Base-by-base conservation (phyloP, 2,329 filamentous ascomycete species). In the Exophiala lecanii-corni region DNA sequence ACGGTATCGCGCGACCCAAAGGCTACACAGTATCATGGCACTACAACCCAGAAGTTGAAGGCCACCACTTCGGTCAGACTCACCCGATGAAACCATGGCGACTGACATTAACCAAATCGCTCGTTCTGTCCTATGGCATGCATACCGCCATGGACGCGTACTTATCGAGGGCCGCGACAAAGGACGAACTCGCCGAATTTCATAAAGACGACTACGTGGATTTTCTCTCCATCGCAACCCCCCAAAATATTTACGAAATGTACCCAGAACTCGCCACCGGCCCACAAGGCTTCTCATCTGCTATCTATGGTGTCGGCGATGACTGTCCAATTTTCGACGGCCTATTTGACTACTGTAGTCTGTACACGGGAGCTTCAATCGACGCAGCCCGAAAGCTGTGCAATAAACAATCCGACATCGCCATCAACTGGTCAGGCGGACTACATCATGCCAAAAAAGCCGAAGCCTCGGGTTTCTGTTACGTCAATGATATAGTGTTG, bases 1-100 rank as follows among this genome's bases (percentile, higher is more conserved):
- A 86, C 64, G 83, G 81, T 55, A 86, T 96, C 58, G 79, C 81
- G 39, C 78, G 81, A 25, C 89, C 91, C 2, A 82, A 84, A 60
- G 89, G 89, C 55, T 89, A 94, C 68, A 89, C 78, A 21, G 91
- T 98, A 35, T 96, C 91, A 7, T 97, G 89, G 67, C 92, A 98
- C 64, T 88, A 89, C 68, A 96, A 96, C 59, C 86, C 89, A 1
- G 82, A 87, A 47, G 94, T 97, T 62, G 92, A 98, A 69, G 85
- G 86, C 61, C 91, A 97, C 66, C 92, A 98, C 65, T 98, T 98
- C 64, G 92, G 92, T 54, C 84, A 87, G 68, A 89, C 87, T 7
- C 92, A 98, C 71, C 92, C 92, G 15, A 98, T 98, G 92, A 98
- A 98, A 65, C 92, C 92, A 46, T 97, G 92, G 91, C 86, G 92